Base-by-base conservation (phyloP, 805 yeast species). In the Zygoascus ofunaensis region DNA sequence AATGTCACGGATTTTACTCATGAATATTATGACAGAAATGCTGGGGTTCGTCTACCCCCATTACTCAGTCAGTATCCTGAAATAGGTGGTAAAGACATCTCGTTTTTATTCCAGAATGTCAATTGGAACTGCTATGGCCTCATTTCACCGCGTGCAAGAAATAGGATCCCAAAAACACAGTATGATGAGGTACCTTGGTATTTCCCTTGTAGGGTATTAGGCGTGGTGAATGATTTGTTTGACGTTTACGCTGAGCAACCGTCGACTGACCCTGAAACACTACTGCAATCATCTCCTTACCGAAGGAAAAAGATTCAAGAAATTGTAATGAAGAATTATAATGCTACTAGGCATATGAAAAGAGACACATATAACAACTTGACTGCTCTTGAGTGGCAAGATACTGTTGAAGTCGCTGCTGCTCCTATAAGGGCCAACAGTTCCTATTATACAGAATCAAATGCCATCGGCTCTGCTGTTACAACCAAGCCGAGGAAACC, bases 151-250 rank as follows among this genome's bases (percentile, higher is more conserved):
- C 19, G 14, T 4, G 37, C n/a, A n/a, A 17, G 17, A 2, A 18
- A 46, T 15, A 36, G 32, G 20, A 83, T 85, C 44, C 94, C 94
- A 2, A 60, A 64, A 44, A 68, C 73, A 43, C 66, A 61, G 26
- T 70, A 71, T 2, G 41, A 41, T 17, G 69, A 72, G 14, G 62
- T 86, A 48, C 94, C 94, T 8, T 84, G 94, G 94, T 86, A 86
- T 62, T 83, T 84, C 80, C 95, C 95, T 12, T 86, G 95, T 63
- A 76, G 76, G 47, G 46, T 79, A 28, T 65, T 74, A 39, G 59
- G 65, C 24, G 77, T 73, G 89, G 89, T 3, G 69, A 84, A 1
- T 57, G 78, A 2, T 40, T 57, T 19, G 81, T 81, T 33, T 79
- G 80, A 58, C 73, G 72, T 42, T 7, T 42, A 42, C 26, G 20